Base-by-base conservation (phyloP, 371 early-diverging fungal genomes). In the Catenaria anguillulae region DNA sequence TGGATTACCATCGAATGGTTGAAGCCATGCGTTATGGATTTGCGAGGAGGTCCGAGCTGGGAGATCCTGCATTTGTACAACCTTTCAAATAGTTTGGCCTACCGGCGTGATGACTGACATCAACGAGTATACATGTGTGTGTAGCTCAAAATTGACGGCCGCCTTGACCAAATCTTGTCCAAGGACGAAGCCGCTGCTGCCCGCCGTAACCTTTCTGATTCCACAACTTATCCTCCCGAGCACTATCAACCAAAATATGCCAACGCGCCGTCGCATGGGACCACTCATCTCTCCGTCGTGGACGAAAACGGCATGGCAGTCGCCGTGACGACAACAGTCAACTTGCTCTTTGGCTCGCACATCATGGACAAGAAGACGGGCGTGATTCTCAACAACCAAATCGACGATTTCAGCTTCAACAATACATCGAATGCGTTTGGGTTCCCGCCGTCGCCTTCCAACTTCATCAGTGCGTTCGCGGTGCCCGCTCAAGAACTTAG, bases 321-420 rank as follows among this genome's bases (percentile, higher is more conserved):
- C 10, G 73, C 90, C 0, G 55, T 97, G 60, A 98, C 97, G 2
- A 87, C 89, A n/a, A 95, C 99, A 0, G 80, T 97, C 29, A 97
- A 99, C 74, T 72, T 95, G 23, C 68, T 85, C 26, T 99, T 97
- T 78, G 99, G 99, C 0, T 85, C 95, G 4, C 86, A 85, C 45
- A 67, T 98, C 24, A 82, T 99, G 85, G 94, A 98, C 70, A 83
- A 83, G 2, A 73, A 64, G 23, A 93, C 98, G 0, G 99, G 99
- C n/a, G 80, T 99, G 34, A 86, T 99, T 42, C 76, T 99, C 42
- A 99, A 99, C 74, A 83, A 98, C 70, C 84, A 97, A 68, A 96
- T 99, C 88, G 98, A 98, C 70, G 99, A 99, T 68, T 99, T 99
- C 69, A 87, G 89, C 56, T 89, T 91, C 33, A 93, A 93, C 36